Evolutionary conservation across 2,329 filamentous ascomycete genomes (phyloP).

Genomic region (Nemania sp.): DNA sequence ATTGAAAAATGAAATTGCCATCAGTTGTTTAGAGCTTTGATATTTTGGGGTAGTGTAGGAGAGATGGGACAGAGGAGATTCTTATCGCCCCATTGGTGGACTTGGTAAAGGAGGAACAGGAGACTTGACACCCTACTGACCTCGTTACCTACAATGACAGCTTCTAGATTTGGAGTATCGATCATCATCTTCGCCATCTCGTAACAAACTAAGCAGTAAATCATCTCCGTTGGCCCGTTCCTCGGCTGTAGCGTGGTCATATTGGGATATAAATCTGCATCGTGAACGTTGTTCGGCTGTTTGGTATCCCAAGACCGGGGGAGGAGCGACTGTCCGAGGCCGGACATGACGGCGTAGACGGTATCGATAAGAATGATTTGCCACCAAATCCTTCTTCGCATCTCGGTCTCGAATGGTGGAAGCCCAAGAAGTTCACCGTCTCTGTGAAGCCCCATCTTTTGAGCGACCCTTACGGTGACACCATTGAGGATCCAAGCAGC

Average conservation of each 20-base stretch:
- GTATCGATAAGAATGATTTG: constrained; percentile 63
- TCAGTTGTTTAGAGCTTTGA: background rate
- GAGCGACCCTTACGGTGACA: constrained; percentile 64
- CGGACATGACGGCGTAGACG: constrained; percentile 61
- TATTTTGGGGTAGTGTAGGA: background rate
- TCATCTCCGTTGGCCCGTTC: constrained; percentile 65
- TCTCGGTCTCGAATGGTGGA: constrained; percentile 67
- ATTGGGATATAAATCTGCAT: constrained; percentile 59
- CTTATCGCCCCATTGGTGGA: background rate
- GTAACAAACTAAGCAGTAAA: constrained; percentile 57
- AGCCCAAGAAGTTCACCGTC: constrained; percentile 62
- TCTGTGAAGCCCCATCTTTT: constrained; percentile 69
- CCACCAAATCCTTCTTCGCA: constrained; percentile 71
- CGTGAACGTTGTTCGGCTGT: constrained; percentile 61
- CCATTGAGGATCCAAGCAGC: constrained; percentile 65
- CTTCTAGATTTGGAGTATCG: constrained; percentile 54
- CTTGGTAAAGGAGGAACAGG: background rate
- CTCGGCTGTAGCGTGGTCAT: constrained; percentile 55
- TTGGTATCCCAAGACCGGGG: constrained; percentile 61
- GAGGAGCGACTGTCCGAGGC: constrained; percentile 57
- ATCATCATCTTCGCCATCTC: constrained; percentile 56
- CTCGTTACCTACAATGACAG: constrained; percentile 53
- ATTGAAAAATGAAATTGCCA: background rate
- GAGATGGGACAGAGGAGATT: background rate
- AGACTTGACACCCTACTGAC: constrained; percentile 7